Conservation (phyloP, 1,284 basidiomycete genomes). For the Marasmius oreades region DNA sequence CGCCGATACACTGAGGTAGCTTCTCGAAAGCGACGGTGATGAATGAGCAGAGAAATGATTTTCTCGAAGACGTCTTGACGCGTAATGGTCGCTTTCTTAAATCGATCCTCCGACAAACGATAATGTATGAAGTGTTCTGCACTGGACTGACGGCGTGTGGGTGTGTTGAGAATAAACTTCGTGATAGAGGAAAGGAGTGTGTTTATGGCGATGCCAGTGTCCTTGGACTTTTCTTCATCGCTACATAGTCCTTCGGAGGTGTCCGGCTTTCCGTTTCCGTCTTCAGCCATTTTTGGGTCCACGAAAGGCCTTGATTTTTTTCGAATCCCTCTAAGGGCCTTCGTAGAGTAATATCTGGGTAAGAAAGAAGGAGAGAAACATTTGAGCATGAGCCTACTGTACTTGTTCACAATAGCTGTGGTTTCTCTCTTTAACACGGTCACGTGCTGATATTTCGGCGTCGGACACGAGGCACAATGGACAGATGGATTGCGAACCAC, state of each 20-base stretch:
- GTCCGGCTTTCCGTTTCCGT: background rate
- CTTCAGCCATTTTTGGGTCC: too few relatives aligned
- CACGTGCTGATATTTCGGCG: too few relatives aligned
- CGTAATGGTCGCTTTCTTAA: background rate
- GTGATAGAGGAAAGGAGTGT: slow-evolving; percentile 1
- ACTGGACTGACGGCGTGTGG: background rate
- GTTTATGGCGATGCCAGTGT: background rate
- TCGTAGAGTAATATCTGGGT: too few relatives aligned
- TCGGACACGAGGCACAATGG: too few relatives aligned
- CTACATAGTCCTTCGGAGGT: background rate
- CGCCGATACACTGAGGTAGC: slow-evolving; percentile 38
- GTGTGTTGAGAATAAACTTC: background rate
- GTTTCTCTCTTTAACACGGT: too few relatives aligned
- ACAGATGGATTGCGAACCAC: too few relatives aligned
- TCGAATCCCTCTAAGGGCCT: too few relatives aligned
- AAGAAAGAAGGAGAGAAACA: too few relatives aligned
- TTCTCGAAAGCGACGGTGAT: slow-evolving; percentile 28
- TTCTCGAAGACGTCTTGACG: slow-evolving; percentile 27
- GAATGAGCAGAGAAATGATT: slow-evolving; percentile 33
- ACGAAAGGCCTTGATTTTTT: too few relatives aligned
- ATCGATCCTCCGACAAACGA: slow-evolving; percentile 1
- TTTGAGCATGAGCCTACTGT: too few relatives aligned
- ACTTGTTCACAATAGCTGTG: too few relatives aligned
- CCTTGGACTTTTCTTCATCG: background rate
- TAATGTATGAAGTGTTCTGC: slow-evolving; percentile 3